Base-by-base conservation (phyloP, 805 yeast genomes). In the Sugiyamaella lignohabitans region DNA sequence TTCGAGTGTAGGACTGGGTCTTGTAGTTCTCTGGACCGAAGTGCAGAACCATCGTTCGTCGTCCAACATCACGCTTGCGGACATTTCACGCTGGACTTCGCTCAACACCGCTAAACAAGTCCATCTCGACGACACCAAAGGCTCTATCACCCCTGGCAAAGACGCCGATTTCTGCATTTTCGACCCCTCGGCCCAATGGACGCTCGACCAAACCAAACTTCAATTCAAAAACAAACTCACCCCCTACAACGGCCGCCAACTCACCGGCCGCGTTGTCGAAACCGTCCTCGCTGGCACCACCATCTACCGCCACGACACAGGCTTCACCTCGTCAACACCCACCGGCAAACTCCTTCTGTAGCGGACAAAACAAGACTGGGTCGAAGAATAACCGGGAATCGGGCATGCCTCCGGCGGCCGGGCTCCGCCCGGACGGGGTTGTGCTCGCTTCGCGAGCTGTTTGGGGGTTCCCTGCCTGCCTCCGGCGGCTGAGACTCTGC, bases 161-260 rank as follows among this genome's bases (percentile, higher is more conserved):
- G 96, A 91, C 64, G 97, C 97, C 0, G 98, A 89, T 64, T 79
- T 89, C 53, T 80, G 84, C 24, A 72, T 89, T 5, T 87, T 91
- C 60, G 94, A 91, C 61, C 79, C 86, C 4, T 70, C 71, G 10
- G 70, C 71, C 18, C 68, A 73, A 38, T 78, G 85, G 27, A 52
- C 42, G 8, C 51, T 64, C 45, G 65, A 65, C 37, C 59, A 65
- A n/a, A 39, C 53, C 22, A 51, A 59, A 38, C 52, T 67, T 59
- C 75, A 65, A 55, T 91, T 85, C 71, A 88, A 87, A 56, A 91
- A 89, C 70, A 89, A 88, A 64, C 66, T 91, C 46, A 85, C 96
- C 1, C 95, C 96, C 0, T 91, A 87, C 61, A 73, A 86, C 58
- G 95, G 95, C 3, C 70, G 70, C 67, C 63, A 70, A 43, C 69